Evolutionary conservation across 2,329 filamentous ascomycete genomes (phyloP).

Genomic region (Neonectria faginata): DNA sequence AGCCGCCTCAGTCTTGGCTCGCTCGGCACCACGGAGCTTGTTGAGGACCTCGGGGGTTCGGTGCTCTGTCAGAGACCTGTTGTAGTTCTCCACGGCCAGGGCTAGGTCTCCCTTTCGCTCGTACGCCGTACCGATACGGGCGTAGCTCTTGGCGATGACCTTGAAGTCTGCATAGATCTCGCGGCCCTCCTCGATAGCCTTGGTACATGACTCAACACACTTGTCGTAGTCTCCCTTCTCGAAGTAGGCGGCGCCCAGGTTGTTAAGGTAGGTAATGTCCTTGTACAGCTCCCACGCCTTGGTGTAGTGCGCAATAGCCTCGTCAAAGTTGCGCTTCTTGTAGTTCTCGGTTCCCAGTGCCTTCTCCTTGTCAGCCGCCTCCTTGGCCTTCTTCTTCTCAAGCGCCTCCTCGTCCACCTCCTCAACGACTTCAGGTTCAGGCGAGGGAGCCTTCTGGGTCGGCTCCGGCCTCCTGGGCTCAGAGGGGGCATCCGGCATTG

Average conservation of each 20-base stretch:
- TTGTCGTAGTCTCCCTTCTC: slow-evolving; percentile 96
- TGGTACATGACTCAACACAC: slow-evolving; percentile 85
- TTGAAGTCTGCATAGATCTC: slow-evolving; percentile 96
- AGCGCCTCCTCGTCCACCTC: slow-evolving; percentile 84
- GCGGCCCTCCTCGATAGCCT: slow-evolving; percentile 91
- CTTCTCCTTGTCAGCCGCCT: slow-evolving; percentile 94
- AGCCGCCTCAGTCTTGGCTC: slow-evolving; percentile 81
- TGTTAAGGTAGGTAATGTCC: slow-evolving; percentile 98
- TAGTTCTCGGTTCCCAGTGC: slow-evolving; percentile 92
- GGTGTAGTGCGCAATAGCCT: slow-evolving; percentile 91
- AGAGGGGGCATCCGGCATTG: slow-evolving; percentile 77
- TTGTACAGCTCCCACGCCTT: slow-evolving; percentile 96
- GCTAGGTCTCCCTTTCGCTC: slow-evolving; percentile 87
- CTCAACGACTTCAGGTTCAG: slow-evolving; percentile 75
- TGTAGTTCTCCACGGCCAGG: slow-evolving; percentile 88
- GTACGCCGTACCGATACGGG: slow-evolving; percentile 92
- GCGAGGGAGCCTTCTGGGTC: slow-evolving; percentile 67
- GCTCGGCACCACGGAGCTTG: slow-evolving; percentile 93
- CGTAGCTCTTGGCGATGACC: slow-evolving; percentile 97
- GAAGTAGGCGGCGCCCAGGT: slow-evolving; percentile 91
- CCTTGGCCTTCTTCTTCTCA: slow-evolving; percentile 90
- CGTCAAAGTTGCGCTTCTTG: slow-evolving; percentile 98
- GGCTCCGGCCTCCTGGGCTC: slow-evolving; percentile 57
- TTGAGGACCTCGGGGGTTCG: slow-evolving; percentile 92
- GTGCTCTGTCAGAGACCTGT: slow-evolving; percentile 95